These are phyloP conservation scores for Eucalyptus leucophloia DNA, from an alignment of 345 rosid genomes.

Conservation along the genomic window DNA sequence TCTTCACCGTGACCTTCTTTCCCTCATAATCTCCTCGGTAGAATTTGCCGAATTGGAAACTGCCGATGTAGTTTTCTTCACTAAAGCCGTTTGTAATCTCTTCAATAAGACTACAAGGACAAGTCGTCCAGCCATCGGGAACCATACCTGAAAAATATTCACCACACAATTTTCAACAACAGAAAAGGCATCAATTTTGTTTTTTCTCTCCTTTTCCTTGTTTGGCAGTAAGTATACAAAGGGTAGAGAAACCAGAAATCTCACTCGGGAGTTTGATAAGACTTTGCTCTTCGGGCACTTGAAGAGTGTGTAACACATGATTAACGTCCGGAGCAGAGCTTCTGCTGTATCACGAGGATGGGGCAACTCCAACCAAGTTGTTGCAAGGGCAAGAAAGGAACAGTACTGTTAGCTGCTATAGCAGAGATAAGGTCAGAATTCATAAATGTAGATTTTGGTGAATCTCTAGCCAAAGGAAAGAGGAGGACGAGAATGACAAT, in stretches of 20 bases:
- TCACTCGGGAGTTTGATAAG: too few relatives aligned
- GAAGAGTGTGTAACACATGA: too few relatives aligned
- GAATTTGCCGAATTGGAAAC: background rate
- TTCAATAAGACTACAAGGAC: background rate
- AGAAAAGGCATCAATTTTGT: too few relatives aligned
- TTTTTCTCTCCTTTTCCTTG: too few relatives aligned
- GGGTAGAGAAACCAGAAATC: too few relatives aligned
- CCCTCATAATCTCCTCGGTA: background rate
- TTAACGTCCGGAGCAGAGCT: background rate
- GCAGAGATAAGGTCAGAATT: background rate
- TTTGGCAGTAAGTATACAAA: too few relatives aligned
- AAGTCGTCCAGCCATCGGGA: background rate
- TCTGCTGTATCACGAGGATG: background rate
- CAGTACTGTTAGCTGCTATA: background rate
- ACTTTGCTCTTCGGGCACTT: too few relatives aligned
- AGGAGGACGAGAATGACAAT: background rate
- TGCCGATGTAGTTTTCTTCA: background rate
- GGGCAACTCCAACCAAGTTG: background rate
- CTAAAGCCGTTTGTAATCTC: background rate
- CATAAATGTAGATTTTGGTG: background rate
- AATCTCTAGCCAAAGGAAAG: background rate
- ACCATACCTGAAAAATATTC: background rate
- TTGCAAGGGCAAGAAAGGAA: background rate
- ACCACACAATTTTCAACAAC: too few relatives aligned
- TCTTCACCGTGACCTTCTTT: background rate